Conservation (phyloP, 139 green algal species). For the Nannochloris sp. region DNA sequence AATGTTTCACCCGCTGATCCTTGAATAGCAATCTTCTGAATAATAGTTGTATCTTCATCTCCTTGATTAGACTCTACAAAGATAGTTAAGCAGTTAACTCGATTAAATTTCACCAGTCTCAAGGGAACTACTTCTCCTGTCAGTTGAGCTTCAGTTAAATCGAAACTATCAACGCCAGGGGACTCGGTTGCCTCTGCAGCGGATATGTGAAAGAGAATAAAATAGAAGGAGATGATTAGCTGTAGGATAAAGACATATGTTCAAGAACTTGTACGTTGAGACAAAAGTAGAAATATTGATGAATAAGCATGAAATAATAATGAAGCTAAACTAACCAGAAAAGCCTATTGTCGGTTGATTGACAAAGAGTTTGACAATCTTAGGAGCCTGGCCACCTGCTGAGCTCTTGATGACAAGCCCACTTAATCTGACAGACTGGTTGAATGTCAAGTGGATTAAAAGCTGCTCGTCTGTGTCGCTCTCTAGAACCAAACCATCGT, state of each 20-base stretch:
- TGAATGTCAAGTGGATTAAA: conserved; percentile 79
- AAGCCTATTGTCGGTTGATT: conserved; percentile 52
- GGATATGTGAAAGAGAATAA: no score
- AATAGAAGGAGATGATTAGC: conserved; percentile 13
- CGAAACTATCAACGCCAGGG: conserved; percentile 52
- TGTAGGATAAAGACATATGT: no score
- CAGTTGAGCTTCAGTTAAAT: conserved; percentile 45
- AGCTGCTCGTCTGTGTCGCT: conserved; percentile 82
- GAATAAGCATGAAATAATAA: no score
- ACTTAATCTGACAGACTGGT: conserved; percentile 56
- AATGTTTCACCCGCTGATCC: conserved; percentile 51
- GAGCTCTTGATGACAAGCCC: conserved; percentile 60
- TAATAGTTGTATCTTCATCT: conserved; percentile 54
- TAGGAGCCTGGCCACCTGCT: conserved; percentile 34
- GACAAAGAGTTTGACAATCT: conserved; percentile 43
- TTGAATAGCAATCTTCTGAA: conserved; percentile 57
- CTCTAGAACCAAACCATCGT: conserved; percentile 64
- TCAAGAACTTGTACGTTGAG: neutral
- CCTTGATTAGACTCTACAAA: conserved; percentile 62
- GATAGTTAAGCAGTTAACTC: conserved; percentile 53
- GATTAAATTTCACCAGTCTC: conserved; percentile 71
- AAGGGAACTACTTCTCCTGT: conserved; percentile 42
- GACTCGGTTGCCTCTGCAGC: conserved; percentile 30
- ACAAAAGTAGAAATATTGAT: no score
- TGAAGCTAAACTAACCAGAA: neutral